Base-by-base conservation (phyloP, 176 grass and related monocot species). In the Musa beccarii region DNA sequence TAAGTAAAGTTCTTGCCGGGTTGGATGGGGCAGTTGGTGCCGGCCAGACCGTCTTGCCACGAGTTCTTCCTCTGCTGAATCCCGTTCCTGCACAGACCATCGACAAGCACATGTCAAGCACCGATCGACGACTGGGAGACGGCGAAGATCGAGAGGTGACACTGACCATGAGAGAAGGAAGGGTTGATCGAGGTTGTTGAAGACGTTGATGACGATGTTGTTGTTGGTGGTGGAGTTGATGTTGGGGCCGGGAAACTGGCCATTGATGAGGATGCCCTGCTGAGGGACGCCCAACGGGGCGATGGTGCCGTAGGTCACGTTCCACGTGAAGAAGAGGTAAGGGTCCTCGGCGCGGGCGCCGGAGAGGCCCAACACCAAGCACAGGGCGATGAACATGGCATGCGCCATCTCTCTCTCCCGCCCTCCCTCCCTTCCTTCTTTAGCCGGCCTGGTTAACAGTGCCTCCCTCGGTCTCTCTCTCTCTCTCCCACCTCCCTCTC, bases 171-270 rank as follows among this genome's bases (percentile, higher is more conserved):
- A 83, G 74, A 98, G 73, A 63, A 98, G 94, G 50, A 97, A 83
- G 67, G 94, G 94, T 59, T 93, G 77, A 72, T 97, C 90, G 50
- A 97, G 80, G 59, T 81, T 34, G 86, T 97, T 97, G 82, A 88
- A 93, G 62, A 97, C 84, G 50, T 97, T 97, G 88, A 97, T 25
- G 75, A 97, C 28, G 71, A 97, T 87, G 75, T 97, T 97, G 78
- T 97, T 97, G 86, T 97, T 97, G 62, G 86, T 84, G 11, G 74
- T 89, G 88, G 83, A 93, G 85, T 97, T 97, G 88, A 97, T 97
- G 59, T 85, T 87, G 0, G 94, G 94, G 2, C 94, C 90, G 2
- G 94, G 94, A 70, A 97, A 97, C 72, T 63, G 8, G 67, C 75
- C 84, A 71, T 97, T 89, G 88, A 97, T 97, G 82, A 97, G 86